These are phyloP conservation scores for Neonectria ditissima DNA, from an alignment of 2,329 filamentous ascomycete species.

Conservation along the genomic window DNA sequence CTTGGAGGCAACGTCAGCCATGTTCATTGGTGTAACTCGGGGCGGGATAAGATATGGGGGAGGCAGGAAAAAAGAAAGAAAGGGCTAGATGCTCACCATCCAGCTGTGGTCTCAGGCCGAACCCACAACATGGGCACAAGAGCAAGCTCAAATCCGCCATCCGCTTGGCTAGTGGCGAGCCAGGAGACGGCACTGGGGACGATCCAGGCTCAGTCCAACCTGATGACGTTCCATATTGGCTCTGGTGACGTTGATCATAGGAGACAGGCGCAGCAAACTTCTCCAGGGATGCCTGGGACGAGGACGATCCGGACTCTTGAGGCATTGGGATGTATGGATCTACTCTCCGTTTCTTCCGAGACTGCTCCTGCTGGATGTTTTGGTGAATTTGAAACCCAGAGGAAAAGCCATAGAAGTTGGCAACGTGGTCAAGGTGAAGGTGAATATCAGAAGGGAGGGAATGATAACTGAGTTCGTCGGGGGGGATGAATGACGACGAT, in stretches of 20 bases:
- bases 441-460: slow-evolving; percentile 44
- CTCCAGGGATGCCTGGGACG: slow-evolving; percentile 48
- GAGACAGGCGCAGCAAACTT: slow-evolving; percentile 44
- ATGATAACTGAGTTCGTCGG: slow-evolving; percentile 40
- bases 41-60: background rate
- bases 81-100: slow-evolving; percentile 45
- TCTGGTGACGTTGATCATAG: slow-evolving; percentile 38
- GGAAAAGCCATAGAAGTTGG: slow-evolving; percentile 48
- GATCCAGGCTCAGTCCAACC: slow-evolving; percentile 40
- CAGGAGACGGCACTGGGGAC: slow-evolving; percentile 39
- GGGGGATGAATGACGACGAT: slow-evolving; percentile 35
- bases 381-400: slow-evolving; percentile 48
- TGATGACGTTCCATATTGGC: slow-evolving; percentile 36
- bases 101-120: slow-evolving; percentile 38
- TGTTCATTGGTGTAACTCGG: background rate
- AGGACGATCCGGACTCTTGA: slow-evolving; percentile 34
- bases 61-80: slow-evolving; percentile 11
- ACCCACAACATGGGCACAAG: slow-evolving; percentile 50
- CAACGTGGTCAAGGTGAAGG: slow-evolving; percentile 44
- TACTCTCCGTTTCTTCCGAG: slow-evolving; percentile 50
- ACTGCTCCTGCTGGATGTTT: slow-evolving; percentile 40
- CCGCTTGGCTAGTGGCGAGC: slow-evolving; percentile 44
- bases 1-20: slow-evolving; percentile 43
- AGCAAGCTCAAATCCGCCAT: slow-evolving; percentile 46
- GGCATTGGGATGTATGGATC: slow-evolving; percentile 49